Base-by-base conservation (phyloP, 805 yeast genomes). In the Kuraishia piskuri region DNA sequence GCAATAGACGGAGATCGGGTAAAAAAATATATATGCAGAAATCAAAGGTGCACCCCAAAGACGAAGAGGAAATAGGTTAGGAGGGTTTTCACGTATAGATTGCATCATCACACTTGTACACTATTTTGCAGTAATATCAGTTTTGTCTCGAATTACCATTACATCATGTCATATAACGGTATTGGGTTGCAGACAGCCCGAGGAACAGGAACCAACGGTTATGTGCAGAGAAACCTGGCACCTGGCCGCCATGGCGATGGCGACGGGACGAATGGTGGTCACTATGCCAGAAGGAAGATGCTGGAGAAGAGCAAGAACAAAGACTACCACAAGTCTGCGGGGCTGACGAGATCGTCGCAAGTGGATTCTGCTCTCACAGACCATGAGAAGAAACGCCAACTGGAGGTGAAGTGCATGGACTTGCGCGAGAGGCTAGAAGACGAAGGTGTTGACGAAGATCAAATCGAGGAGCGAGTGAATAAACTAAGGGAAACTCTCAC, bases 121-220 rank as follows among this genome's bases (percentile, higher is more conserved):
- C n/a, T n/a, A n/a, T n/a, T n/a, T n/a, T n/a, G n/a, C n/a, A n/a
- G n/a, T n/a, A n/a, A n/a, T n/a, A n/a, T n/a, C n/a, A n/a, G n/a
- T n/a, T n/a, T n/a, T n/a, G n/a, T n/a, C n/a, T n/a, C n/a, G n/a
- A n/a, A n/a, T n/a, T 21, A 45, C 2, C n/a, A 8, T 20, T 45
- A 12, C 21, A 40, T 44, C 1, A 78, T 79, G 84, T 77, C 83
- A 14, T 79, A 78, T 59, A 80, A 79, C 60, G 83, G 84, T 4
- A 75, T 82, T 47, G 86, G 86, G 0, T 67, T 82, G 22, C 73
- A 72, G 46, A 75, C 80, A 0, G 79, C 84, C 0, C 68, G 84
- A 57, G 88, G 88, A 0, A 72, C 86, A 0, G 83, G 84, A 0
- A 83, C 88, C 0, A 81, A 84, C 22, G 88, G 88, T 0, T 73